Evolutionary conservation across 768 basidiomycete species (phyloP).

Genomic region (Paxillus ammoniavirescens): DNA sequence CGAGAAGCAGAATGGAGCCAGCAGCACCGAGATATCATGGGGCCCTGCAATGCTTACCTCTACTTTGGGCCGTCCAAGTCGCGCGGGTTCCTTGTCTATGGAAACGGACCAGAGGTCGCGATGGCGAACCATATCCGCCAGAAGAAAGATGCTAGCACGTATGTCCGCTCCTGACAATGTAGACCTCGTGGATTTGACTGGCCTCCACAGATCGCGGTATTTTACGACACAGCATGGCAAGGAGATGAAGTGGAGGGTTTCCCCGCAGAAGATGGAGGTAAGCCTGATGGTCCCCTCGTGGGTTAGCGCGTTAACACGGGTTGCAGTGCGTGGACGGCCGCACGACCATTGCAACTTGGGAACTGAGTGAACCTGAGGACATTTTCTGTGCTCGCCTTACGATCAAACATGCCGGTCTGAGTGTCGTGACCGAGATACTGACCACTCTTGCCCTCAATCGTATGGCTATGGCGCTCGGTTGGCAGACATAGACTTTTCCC

Average conservation of each 20-base stretch:
- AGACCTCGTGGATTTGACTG: neutral
- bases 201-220: slow-evolving; percentile 58
- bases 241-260: slow-evolving; percentile 75
- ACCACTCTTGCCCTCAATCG: slow-evolving; percentile 74
- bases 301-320: neutral
- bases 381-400: slow-evolving; percentile 60
- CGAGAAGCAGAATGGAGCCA: slow-evolving; percentile 67
- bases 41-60: slow-evolving; percentile 74
- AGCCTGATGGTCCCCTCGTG: slow-evolving; percentile 15
- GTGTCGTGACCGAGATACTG: slow-evolving; percentile 72
- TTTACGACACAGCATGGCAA: slow-evolving; percentile 68
- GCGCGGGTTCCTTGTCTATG: slow-evolving; percentile 67
- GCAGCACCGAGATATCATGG: slow-evolving; percentile 70
- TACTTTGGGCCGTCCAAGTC: slow-evolving; percentile 67
- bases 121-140: slow-evolving; percentile 61
- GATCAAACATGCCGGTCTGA: slow-evolving; percentile 55
- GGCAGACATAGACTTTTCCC: slow-evolving; percentile 33
- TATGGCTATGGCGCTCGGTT: slow-evolving; percentile 60
- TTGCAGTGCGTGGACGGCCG: slow-evolving; percentile 64
- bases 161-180: slow-evolving; percentile 29
- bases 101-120: slow-evolving; percentile 53
- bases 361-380: slow-evolving; percentile 54
- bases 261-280: slow-evolving; percentile 68
- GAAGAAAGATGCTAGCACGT: slow-evolving; percentile 63
- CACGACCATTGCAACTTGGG: slow-evolving; percentile 65